These are phyloP conservation scores for Ceratocystis smalleyi DNA, from an alignment of 2,329 filamentous ascomycete genomes.

Conservation along the genomic window DNA sequence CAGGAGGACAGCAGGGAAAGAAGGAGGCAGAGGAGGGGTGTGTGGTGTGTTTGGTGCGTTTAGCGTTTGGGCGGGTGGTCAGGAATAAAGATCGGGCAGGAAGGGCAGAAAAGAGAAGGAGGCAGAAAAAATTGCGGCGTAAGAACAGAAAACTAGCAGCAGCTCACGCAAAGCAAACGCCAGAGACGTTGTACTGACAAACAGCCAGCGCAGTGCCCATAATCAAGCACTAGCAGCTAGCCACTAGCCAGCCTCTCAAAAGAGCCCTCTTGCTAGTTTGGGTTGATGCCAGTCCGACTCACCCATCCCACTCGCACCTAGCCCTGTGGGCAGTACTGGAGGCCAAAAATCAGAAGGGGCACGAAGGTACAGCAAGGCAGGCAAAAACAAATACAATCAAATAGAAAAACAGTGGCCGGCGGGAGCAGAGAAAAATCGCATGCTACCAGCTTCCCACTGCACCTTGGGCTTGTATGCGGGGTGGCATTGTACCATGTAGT, in stretches of 20 bases:
- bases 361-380: not conserved
- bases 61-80: not conserved
- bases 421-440: not conserved
- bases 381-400: not conserved
- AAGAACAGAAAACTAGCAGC: not conserved
- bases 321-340: not conserved
- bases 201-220: not conserved
- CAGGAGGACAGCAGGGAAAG: no score
- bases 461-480: not conserved
- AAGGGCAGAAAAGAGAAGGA: not conserved
- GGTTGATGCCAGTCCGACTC: not conserved
- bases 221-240: not conserved
- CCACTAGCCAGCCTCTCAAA: not conserved
- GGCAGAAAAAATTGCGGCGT: not conserved
- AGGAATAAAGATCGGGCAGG: constrained; percentile 8
- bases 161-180: not conserved
- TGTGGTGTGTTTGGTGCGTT: not conserved
- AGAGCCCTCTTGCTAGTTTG: not conserved
- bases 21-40: constrained; percentile 5
- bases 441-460: not conserved
- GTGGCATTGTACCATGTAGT: not conserved
- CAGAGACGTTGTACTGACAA: not conserved
- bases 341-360: not conserved
- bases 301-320: not conserved
- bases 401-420: not conserved